phyloP scores from a whole-genome alignment of 2,329 filamentous ascomycete species.

The Diaporthe sp. region DNA sequence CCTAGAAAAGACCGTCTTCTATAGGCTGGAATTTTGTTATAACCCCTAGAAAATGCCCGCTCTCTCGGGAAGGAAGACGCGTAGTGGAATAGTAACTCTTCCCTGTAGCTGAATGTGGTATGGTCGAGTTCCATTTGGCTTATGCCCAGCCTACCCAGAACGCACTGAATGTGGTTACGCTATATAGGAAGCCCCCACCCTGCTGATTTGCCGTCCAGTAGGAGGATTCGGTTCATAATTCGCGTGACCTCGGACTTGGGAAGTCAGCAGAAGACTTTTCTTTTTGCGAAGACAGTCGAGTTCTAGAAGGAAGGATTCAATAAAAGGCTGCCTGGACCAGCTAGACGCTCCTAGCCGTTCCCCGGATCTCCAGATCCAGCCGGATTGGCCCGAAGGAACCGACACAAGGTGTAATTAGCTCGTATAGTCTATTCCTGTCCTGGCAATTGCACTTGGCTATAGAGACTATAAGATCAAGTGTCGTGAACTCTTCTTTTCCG shows the following conservation, averaged over 20 bases:
- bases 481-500: not conserved
- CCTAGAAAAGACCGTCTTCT: not conserved
- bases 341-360: not conserved
- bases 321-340: conserved; percentile 16
- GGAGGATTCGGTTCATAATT: not conserved
- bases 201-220: not conserved
- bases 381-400: conserved; percentile 13
- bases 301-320: conserved; percentile 26
- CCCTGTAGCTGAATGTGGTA: not conserved
- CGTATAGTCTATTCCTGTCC: not conserved
- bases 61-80: conserved; percentile 4
- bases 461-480: conserved; percentile 12
- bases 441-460: not conserved
- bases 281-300: conserved; percentile 1
- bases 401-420: not conserved
- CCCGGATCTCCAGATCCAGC: conserved; percentile 22
- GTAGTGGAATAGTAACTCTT: conserved; percentile 2
- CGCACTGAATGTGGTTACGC: not conserved
- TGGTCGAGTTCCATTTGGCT: conserved; percentile 29
- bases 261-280: conserved; percentile 12
- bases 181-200: not conserved
- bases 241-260: conserved; percentile 9
- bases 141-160: conserved; percentile 19
- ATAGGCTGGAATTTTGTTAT: conserved; percentile 19
- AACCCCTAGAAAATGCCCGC: conserved; percentile 1